Evolutionary conservation across 805 yeast genomes (phyloP), one percentile per base, ranked within the genome.

Genomic region (Candida hispaniensis): DNA sequence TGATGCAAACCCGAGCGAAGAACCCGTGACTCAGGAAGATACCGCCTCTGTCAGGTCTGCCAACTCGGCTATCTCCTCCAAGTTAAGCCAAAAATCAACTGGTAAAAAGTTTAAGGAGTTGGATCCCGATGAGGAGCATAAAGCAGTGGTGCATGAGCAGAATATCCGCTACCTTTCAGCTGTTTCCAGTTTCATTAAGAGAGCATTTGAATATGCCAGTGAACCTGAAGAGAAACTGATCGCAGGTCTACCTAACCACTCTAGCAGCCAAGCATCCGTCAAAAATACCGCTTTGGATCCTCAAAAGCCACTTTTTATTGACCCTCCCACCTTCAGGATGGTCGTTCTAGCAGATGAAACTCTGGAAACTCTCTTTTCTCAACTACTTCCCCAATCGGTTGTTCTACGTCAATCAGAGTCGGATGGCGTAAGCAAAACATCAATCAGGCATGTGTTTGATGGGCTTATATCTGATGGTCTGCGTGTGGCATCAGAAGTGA

Each of bases 331-430:
- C 0, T 88, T 88, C 59, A 64, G 97, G 43, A 88, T 88, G 98
- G 93, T 91, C 1, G 61, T 91, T 5, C 61, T 88, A 5, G 96
- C 97, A 0, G 95, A 86, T 53, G 97, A 85, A 49, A 80, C 95
- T 0, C 79, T 83, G 46, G 97, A 91, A 54, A 62, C 79, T 24
- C 73, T 88, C 42, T 91, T 91, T 58, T 66, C 81, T 9, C 61
- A 64, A 15, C 77, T 85, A 0, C 60, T 83, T 19, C 66, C 79
- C 39, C 55, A 63, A n/a, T 69, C 88, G 0, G 67, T 81, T 34
- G 71, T 48, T 68, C 19, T 26, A 12, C 24, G 38, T 12, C 38
- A 34, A 14, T 18, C 26, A 5, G 30, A 25, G 5, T 24, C 24
- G 15, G 38, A 26, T 11, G 14, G 11, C 11, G 15, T 25, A 24